phyloP scores from a whole-genome alignment of 768 basidiomycete species.

The Collybia sordida region DNA sequence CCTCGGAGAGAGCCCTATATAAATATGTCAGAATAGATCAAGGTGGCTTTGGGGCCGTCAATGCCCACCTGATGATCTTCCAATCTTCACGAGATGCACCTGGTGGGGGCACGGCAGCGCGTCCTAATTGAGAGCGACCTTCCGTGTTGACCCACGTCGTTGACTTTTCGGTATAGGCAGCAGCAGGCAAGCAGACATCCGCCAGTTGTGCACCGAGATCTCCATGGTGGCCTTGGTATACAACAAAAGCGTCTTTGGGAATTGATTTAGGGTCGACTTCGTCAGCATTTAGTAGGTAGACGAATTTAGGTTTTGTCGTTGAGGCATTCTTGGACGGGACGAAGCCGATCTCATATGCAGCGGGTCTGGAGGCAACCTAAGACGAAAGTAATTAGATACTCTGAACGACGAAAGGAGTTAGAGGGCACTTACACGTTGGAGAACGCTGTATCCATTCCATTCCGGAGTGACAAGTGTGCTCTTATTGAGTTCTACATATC shows the following conservation, averaged over 20 bases:
- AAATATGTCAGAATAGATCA: background rate
- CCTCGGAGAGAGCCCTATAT: constrained; percentile 82
- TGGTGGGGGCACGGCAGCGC: constrained; percentile 92
- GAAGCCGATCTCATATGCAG: constrained; percentile 94
- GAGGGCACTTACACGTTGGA: constrained; percentile 74
- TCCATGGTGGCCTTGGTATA: constrained; percentile 99
- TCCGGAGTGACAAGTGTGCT: constrained; percentile 75
- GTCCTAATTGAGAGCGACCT: constrained; percentile 86
- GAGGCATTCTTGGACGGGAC: constrained; percentile 81
- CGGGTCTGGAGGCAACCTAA: constrained; percentile 88
- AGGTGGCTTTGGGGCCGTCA: background rate
- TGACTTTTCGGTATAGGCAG: constrained; percentile 90
- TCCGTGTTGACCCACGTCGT: constrained; percentile 98
- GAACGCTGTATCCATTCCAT: constrained; percentile 93
- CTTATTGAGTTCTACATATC: constrained; percentile 80
- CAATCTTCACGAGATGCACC: constrained; percentile 95
- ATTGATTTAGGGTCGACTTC: constrained; percentile 88
- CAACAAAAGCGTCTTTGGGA: constrained; percentile 91
- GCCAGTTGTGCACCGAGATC: constrained; percentile 95
- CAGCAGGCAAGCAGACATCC: constrained; percentile 92
- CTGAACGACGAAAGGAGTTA: background rate
- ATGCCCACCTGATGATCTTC: constrained; percentile 86
- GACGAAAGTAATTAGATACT: background rate
- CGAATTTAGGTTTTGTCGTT: constrained; percentile 81
- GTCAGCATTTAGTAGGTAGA: constrained; percentile 96